Base-by-base conservation (phyloP, 371 early-diverging fungal species). In the Batkoa obscura region DNA sequence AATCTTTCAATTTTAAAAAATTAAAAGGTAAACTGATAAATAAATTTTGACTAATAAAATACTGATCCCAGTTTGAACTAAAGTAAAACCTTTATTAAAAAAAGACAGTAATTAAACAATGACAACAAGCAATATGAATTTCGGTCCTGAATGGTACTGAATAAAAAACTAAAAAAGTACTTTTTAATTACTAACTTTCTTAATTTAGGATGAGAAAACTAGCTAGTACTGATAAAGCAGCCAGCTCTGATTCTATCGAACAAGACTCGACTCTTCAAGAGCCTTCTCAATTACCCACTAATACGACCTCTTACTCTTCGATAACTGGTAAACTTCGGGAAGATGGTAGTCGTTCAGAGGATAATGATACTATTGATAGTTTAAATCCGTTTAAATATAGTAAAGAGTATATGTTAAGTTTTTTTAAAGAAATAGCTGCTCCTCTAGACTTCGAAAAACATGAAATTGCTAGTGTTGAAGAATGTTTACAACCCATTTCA, bases 61-160 rank as follows among this genome's bases (percentile, higher is more conserved):
- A 23, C 23, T 23, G 23, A 23, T 23, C 23, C 23, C 23, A 23
- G 23, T 23, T 23, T 23, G 23, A 23, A 23, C 23, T 23, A 23
- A 23, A 23, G 23, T 23, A 23, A 23, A 23, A 23, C 23, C 23
- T 23, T 23, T 23, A 23, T 23, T 23, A 23, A 23, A 23, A 23
- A 23, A 23, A 23, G 23, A 23, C 23, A 23, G 23, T 23, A 23
- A 23, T 23, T 23, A 23, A 23, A 23, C 23, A 23, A 23, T 23
- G 23, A 23, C 23, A 23, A 23, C 23, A 23, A 81, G 80, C 64
- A 81, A 80, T 63, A 81, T 86, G 83, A 86, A 86, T 70, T 85
- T 85, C 66, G 84, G 85, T 57, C 84, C 87, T 55, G 84, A 84
- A 72, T 86, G 87, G 86, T 84, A 76, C 63, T 60, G 15, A 35